phyloP scores from a whole-genome alignment of 1,139 yeast genomes.

The Hanseniaspora sp. region DNA sequence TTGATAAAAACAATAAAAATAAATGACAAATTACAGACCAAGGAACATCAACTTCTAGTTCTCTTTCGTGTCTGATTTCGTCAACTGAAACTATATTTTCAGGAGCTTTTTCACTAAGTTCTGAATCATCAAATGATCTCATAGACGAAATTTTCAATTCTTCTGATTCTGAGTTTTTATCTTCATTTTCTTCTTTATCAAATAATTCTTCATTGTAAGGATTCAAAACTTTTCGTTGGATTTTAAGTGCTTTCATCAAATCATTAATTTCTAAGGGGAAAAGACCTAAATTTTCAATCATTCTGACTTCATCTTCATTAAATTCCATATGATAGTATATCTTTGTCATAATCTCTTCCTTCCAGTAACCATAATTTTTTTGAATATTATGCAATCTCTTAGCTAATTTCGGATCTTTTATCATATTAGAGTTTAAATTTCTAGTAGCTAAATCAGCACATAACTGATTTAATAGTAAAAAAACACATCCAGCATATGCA shows the following conservation, averaged over 20 bases:
- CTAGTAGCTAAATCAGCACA: slow-evolving; percentile 64
- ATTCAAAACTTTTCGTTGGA: slow-evolving; percentile 35
- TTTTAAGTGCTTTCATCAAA: slow-evolving; percentile 47
- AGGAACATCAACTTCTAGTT: slow-evolving; percentile 60
- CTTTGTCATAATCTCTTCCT: slow-evolving; percentile 56
- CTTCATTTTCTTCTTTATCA: slow-evolving; percentile 12
- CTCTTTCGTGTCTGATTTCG: slow-evolving; percentile 30
- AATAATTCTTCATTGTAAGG: slow-evolving; percentile 27
- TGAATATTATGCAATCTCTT: slow-evolving; percentile 59
- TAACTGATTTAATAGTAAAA: slow-evolving; percentile 65
- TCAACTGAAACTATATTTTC: slow-evolving; percentile 30
- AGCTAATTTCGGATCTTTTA: slow-evolving; percentile 38
- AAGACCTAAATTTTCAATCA: slow-evolving; percentile 77
- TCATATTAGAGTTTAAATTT: slow-evolving; percentile 41
- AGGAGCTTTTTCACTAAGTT: slow-evolving; percentile 16
- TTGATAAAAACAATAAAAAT: slow-evolving; percentile 66
- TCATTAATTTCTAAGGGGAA: slow-evolving; percentile 76
- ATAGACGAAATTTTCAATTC: background rate
- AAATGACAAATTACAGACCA: slow-evolving; percentile 93
- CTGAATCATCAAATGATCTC: background rate
- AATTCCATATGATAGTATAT: slow-evolving; percentile 75
- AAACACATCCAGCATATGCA: slow-evolving; percentile 81
- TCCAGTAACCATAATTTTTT: slow-evolving; percentile 78
- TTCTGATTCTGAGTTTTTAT: slow-evolving; percentile 17
- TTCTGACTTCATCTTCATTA: slow-evolving; percentile 57